phyloP scores from a whole-genome alignment of 306 rosid species.

The Ormosia emarginata region DNA sequence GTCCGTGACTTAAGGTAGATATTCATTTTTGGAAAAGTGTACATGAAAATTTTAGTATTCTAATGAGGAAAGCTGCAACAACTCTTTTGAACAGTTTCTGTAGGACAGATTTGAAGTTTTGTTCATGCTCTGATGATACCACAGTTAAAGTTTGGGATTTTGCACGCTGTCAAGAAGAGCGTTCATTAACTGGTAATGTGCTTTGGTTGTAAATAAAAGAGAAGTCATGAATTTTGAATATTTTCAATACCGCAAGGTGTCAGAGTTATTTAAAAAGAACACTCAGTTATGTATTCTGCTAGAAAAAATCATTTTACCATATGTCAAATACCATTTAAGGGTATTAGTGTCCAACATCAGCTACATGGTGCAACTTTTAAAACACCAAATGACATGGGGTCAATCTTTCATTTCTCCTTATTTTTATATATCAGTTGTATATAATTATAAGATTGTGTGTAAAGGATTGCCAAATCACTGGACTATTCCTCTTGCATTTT shows the following conservation, averaged over 20 bases:
- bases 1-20: slow-evolving; percentile 89
- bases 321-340: neutral
- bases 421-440: neutral
- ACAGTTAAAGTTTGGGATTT: slow-evolving; percentile 99
- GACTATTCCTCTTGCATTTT: neutral
- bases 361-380: neutral
- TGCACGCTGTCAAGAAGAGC: slow-evolving; percentile 97
- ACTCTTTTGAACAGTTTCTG: slow-evolving; percentile 71
- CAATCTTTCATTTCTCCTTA: neutral
- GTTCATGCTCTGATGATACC: slow-evolving; percentile 97
- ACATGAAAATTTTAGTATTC: neutral
- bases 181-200: slow-evolving; percentile 96
- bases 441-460: neutral
- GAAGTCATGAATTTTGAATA: neutral
- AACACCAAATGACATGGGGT: neutral
- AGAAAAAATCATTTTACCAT: neutral
- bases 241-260: neutral
- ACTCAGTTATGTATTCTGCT: neutral
- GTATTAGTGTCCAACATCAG: neutral
- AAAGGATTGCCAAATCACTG: neutral
- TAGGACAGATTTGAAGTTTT: slow-evolving; percentile 95
- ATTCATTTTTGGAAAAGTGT: neutral
- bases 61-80: slow-evolving; percentile 25
- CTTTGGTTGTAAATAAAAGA: slow-evolving; percentile 22
- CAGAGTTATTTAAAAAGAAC: neutral